Base-by-base conservation (phyloP, 2,329 filamentous ascomycete species). In the Diplodia intermedia region DNA sequence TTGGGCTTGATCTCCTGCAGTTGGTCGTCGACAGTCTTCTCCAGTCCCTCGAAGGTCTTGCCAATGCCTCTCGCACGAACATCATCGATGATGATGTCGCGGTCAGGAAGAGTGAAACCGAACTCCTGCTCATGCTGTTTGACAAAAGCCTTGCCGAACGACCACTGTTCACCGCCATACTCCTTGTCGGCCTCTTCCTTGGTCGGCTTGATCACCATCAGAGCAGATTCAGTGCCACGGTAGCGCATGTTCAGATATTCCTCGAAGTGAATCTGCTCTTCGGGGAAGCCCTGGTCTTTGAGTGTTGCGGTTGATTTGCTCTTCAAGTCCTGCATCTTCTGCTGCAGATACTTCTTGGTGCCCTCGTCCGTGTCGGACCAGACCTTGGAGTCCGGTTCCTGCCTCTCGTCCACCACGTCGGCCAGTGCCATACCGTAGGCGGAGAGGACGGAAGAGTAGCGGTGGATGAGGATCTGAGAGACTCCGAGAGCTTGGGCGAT, bases 221-320 rank as follows among this genome's bases (percentile, higher is more conserved):
- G 84, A 0, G 93, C 92, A 8, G 93, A 96, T 76, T 97, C 93
- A 0, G 93, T 97, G 12, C 93, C 93, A 43, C 92, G 88, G 75
- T 97, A 97, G 68, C 94, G 85, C 90, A 97, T 93, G 76, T 97
- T 97, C 68, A 98, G 86, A 75, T 97, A 97, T 76, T 97, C 91
- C 76, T 97, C 93, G 74, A 94, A 97, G 0, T 89, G 85, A 29
- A 97, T 91, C 38, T 92, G 88, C 5, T 86, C 81, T 53, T 91
- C 87, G 1, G 85, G 82, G 75, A 97, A 97, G 0, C 93, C 94
- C 79, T 97, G 94, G 2, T 91, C 89, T 26, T 83, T 82, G 4
- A 97, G 81, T 0, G 88, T 87, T 20, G 83, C 81, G 0, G 83
- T 86, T 0, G 92, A 94, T 75, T 90, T 92, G n/a, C 86, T 84